Evolutionary conservation across 257 asterid genomes (phyloP), one percentile per base, ranked within the genome.

Genomic region (Marsdenia floribunda): DNA sequence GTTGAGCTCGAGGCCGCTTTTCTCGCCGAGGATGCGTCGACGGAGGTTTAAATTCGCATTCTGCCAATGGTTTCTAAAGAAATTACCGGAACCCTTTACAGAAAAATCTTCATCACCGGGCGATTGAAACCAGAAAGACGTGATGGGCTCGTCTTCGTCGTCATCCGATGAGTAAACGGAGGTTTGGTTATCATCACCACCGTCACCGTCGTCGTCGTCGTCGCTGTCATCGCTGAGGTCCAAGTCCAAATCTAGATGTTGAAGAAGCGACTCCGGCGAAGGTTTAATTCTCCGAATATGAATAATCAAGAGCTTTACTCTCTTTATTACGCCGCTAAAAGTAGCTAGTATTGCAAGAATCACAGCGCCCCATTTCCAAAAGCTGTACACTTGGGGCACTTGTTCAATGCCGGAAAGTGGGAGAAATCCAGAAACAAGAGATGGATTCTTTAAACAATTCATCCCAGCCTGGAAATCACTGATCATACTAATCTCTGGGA

Each of bases 341-440:
- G 97, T 83, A 0, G 97, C 97, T 2, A 86, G 72, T 29, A 95
- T 66, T 0, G 96, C 96, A 3, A 95, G 79, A 79, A 92, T 73
- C 14, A 95, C 49, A 16, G 99, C 99, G 8, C 96, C 94, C 96
- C 96, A 95, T 82, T 90, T 93, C 96, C 96, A 95, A 72, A 90
- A 86, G 54, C 80, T 80, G 76, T 73, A 84, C 11, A 79, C 79
- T 47, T 79, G 85, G 18, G 79, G 77, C 22, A 81, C 64, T 0
- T 80, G 81, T 18, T 73, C 80, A 6, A 80, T 68, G 15, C 76
- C 79, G 2, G 90, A 73, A 76, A 83, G 64, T 9, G 92, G 50
- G 50, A 81, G 69, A 70, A 86, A 86, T 26, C 89, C 82, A 5
- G 91, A 79, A 70, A 83, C 55, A 3, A 80, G 19, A 18, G 93